These are phyloP conservation scores for Yamadazyma scolyti DNA, from an alignment of 805 yeast species.

Conservation along the genomic window DNA sequence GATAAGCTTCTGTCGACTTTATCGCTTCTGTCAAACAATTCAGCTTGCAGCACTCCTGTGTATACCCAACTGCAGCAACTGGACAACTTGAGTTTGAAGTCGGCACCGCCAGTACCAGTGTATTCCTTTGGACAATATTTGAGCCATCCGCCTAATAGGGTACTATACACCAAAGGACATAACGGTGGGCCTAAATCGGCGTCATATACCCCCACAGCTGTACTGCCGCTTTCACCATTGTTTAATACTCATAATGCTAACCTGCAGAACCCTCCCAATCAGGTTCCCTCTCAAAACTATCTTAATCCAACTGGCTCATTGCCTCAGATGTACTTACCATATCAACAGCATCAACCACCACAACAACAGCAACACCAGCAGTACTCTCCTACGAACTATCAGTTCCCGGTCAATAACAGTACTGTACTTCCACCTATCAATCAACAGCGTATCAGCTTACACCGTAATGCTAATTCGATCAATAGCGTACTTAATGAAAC, in stretches of 20 bases:
- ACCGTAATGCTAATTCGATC: constrained; percentile 6
- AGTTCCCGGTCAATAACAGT: constrained; percentile 2
- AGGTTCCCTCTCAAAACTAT: constrained; percentile 1
- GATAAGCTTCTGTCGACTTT: constrained; percentile 12
- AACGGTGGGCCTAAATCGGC: constrained; percentile 15
- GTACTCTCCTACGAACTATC: constrained; percentile 2
- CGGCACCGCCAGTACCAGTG: constrained; percentile 22
- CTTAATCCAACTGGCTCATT: too few relatives aligned
- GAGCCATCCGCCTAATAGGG: constrained; percentile 7
- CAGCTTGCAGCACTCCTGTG: too few relatives aligned
- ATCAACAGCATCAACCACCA: neutral
- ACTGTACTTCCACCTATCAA: constrained; percentile 9
- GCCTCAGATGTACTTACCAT: too few relatives aligned
- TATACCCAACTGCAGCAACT: too few relatives aligned
- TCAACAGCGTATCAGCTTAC: constrained; percentile 4
- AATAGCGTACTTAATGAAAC: constrained; percentile 6
- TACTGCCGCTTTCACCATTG: constrained; percentile 37
- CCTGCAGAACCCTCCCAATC: constrained; percentile 3
- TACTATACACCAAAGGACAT: constrained; percentile 5
- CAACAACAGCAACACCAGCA: constrained; percentile 2
- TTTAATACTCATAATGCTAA: constrained; percentile 35
- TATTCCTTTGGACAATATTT: constrained; percentile 11
- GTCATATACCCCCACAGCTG: constrained; percentile 26
- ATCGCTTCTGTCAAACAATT: constrained; percentile 7
- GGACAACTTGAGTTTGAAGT: constrained; percentile 15